Evolutionary conservation across 176 grass and related monocot genomes (phyloP), one percentile per base, ranked within the genome.

Genomic region (Typha latifolia): DNA sequence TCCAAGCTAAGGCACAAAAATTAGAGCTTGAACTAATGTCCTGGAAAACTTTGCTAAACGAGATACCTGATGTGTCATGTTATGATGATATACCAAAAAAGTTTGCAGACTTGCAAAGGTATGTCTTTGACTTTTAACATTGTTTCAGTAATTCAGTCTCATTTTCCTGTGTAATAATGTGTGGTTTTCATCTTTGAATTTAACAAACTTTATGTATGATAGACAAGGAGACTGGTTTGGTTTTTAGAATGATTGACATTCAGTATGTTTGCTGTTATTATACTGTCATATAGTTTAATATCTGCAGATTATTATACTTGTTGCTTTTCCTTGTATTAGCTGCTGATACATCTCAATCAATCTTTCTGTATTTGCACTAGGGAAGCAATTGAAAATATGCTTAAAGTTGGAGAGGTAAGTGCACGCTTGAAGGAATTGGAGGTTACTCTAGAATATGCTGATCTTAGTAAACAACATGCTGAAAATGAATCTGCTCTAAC

Each of bases 41-140:
- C 51, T 97, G 81, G 78, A 97, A 82, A 81, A 31, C 66, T 56
- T 72, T 97, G 75, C 83, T 97, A 43, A 82, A 78, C 6, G 80
- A 82, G 74, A 86, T 97, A 76, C 88, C 94, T 74, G 85, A 97
- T 86, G 82, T 92, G 22, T 84, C 80, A 50, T 89, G 63, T 82
- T 84, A 75, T 74, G 69, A 66, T 15, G 89, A 90, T 83, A 90
- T 95, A 90, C 90, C 90, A 55, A 77, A 79, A 66, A 95, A 90
- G 79, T 77, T 97, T 64, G 78, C 89, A 14, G 85, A 80, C 67
- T 72, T 90, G 62, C 89, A 89, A 62, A 90, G 72, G 89, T 92
- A 72, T 23, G 75, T 79, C 59, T 69, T 57, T n/a, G 31, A 48
- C 20, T 12, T 76, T 59, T 48, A 47, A 22, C 1, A 74, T 62